Percentiles rank a stretch among this genome's conserved stretches.
These are phyloP conservation scores for Fomitopsis pulvina DNA, from an alignment of 768 basidiomycete genomes.

Conservation along the genomic window DNA sequence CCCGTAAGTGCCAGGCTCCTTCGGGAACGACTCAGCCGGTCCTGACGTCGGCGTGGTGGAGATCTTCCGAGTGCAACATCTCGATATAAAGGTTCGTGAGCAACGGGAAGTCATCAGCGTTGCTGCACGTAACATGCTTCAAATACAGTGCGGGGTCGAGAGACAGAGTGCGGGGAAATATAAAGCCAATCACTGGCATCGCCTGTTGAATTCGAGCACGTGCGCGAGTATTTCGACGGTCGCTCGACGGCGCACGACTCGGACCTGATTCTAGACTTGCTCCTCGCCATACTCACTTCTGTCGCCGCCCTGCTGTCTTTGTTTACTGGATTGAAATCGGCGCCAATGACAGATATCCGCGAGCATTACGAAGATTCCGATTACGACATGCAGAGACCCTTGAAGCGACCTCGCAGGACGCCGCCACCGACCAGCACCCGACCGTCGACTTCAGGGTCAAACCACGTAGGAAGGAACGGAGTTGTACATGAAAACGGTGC, in stretches of 20 bases:
- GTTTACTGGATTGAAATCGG: background rate
- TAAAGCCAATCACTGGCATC: no score
- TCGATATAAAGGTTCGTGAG: background rate
- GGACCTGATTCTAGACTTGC: no score
- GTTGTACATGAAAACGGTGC: slow-evolving; percentile 16
- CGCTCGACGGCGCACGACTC: no score
- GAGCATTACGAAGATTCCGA: slow-evolving; percentile 23
- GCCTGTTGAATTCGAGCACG: no score
- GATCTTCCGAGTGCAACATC: background rate
- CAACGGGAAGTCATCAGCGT: background rate
- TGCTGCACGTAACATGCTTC: background rate
- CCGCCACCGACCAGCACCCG: slow-evolving; percentile 19
- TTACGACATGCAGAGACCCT: slow-evolving; percentile 23
- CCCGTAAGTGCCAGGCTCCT: slow-evolving; percentile 18
- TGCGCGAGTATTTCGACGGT: no score
- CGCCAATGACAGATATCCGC: slow-evolving; percentile 7
- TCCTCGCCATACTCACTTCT: no score
- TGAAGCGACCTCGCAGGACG: slow-evolving; percentile 33
- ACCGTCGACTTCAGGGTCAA: slow-evolving; percentile 8
- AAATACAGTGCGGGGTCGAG: background rate
- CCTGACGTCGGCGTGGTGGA: background rate
- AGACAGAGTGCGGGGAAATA: no score
- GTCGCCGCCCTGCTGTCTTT: no score
- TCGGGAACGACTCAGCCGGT: slow-evolving; percentile 3
- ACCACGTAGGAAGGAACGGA: slow-evolving; percentile 18